Evolutionary conservation across 306 rosid species (phyloP).

Genomic region (Cicer cuneatum): DNA sequence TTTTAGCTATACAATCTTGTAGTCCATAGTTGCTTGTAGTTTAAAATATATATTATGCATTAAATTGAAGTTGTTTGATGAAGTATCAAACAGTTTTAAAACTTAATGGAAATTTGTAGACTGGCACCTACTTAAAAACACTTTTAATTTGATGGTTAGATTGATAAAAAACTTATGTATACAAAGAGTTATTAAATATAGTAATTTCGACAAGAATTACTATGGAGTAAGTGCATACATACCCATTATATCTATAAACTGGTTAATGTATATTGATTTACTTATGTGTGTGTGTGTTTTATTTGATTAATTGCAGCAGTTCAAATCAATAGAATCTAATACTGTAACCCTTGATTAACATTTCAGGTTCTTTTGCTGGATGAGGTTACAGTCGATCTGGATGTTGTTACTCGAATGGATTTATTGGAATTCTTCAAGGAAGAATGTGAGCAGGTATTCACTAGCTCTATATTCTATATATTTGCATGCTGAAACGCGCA

Average conservation of each 20-base stretch:
- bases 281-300: background rate
- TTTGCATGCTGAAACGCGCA: slow-evolving; percentile 39
- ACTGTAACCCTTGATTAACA: slow-evolving; percentile 32
- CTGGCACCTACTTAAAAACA: background rate
- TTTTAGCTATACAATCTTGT: background rate
- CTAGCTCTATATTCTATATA: slow-evolving; percentile 41
- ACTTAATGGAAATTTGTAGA: background rate
- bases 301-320: background rate
- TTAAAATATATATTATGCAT: background rate
- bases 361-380: slow-evolving; percentile 91
- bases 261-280: background rate
- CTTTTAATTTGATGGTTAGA: background rate
- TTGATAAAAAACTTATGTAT: background rate
- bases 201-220: background rate
- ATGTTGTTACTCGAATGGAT: slow-evolving; percentile 94
- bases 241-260: background rate
- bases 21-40: background rate
- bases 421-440: slow-evolving; percentile 82
- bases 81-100: background rate
- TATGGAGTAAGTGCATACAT: background rate
- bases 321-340: slow-evolving; percentile 24
- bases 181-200: background rate
- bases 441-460: slow-evolving; percentile 94
- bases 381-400: slow-evolving; percentile 96
- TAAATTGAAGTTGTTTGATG: background rate